Base-by-base conservation (phyloP, 2,329 filamentous ascomycete species). In the Gnomoniopsis smithogilvyi region DNA sequence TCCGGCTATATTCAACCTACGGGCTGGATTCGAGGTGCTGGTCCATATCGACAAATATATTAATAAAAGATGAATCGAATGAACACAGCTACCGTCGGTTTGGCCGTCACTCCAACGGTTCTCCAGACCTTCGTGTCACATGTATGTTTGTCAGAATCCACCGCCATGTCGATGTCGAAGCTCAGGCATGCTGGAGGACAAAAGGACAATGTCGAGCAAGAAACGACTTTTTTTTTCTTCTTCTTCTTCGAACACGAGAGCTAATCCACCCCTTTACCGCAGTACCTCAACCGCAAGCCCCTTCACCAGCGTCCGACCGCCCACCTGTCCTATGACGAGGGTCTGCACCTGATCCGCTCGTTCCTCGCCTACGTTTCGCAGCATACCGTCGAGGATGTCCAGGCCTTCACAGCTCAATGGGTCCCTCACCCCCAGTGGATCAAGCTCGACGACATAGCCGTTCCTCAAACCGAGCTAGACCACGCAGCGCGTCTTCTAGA, bases 301-400 rank as follows among this genome's bases (percentile, higher is more conserved):
- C 80, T 89, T 33, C 86, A 82, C 62, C 80, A 93, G 64, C 93
- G 93, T 63, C 94, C 94, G 0, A 96, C 91, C 1, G 90, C 90
- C 1, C 91, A 96, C 72, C 86, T 99, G 58, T 93, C 92, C 55
- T 99, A 99, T 76, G 91, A 98, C 70, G 91, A 97, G 76, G 94
- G 93, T 41, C 82, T 99, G 15, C 86, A 91, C 64, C 81, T 99
- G 53, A 89, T 98, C 67, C 90, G 92, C 52, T 85, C 88, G 38
- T 98, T 99, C 73, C 83, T 99, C 38, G 74, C 84, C 46, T 95
- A 92, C 73, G 89, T 92, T 3, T 92, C 94, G 1, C 88, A 91
- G 63, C 91, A 97, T 72, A 92, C 91, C 0, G 89, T 99, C 67
- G 95, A 99, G 74, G 92, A 98, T 64, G 76, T 98, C 33, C 95